Base-by-base conservation (phyloP, 2,329 filamentous ascomycete genomes). In the Chrysoporthe austroafricana region DNA sequence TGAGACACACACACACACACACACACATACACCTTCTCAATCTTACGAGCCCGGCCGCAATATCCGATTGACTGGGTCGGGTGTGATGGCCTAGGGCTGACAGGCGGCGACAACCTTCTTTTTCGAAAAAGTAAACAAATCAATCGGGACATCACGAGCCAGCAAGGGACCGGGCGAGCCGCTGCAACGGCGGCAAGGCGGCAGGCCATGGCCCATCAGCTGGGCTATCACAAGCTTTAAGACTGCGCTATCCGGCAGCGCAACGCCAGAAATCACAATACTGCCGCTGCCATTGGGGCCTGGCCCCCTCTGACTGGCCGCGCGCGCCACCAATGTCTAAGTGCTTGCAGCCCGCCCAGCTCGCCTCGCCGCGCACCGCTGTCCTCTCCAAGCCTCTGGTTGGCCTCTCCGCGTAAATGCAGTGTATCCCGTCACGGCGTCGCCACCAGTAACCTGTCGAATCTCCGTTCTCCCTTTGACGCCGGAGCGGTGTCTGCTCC, bases 311-410 rank as follows among this genome's bases (percentile, higher is more conserved):
- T 66, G 36, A 66, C 66, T 66, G 66, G 66, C 61, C 59, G 32
- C 56, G 34, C 21, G 16, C 26, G 50, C 11, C 26, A 32, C 50
- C 50, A 57, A 32, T 48, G 64, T 59, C 54, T 43, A 56, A 63
- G 59, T 66, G 64, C 67, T 9, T 69, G 60, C 60, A 69, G 60
- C 8, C 48, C 18, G 44, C 14, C 26, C 66, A 57, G 67, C 63
- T 52, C 34, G 36, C 39, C 36, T 61, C 60, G 64, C 26, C 60
- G 56, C 34, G 43, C 54, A 39, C 63, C 63, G 43, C 58, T 54
- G 58, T 59, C 58, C 60, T 63, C 42, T 50, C 58, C n/a, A 48
- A 34, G 63, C 66, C 63, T 63, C 63, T 66, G 63, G 67, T 66
- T 66, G 63, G 67, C 57, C 46, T 68, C 62, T 26, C 43, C 11